Evolutionary conservation across 495 filamentous ascomycete genomes (phyloP), one percentile per base, ranked within the genome.

Genomic region (Talaromyces nanjingensis): DNA sequence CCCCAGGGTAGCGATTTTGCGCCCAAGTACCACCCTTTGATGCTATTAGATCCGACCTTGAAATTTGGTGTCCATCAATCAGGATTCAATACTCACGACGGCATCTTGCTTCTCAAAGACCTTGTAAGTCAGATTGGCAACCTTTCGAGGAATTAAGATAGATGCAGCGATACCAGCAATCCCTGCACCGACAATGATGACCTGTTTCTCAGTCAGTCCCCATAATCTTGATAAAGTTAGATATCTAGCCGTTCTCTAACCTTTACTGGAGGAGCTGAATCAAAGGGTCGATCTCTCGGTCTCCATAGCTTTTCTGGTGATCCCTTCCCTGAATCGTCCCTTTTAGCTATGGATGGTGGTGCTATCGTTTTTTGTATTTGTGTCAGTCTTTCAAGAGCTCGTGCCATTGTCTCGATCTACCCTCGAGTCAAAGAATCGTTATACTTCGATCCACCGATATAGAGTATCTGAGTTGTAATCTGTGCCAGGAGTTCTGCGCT

Each of bases 1-100:
- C 55, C n/a, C 55, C 55, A 18, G 55, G 55, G 25, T 58, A 58
- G 6, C 55, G 55, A 31, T 58, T 58, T 20, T 58, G 55, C 7
- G 55, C 55, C 55, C 55, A 58, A 18, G 55, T 58, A 58, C 55
- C 55, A 31, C 55, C 55, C 55, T 58, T 11, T 9, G 16, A 55
- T 24, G 9, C 9, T 11, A 55, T 34, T 34, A 34, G 33, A 34
- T 34, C 33, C 4, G 27, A 29, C 27, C 27, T 1, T 29, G 27
- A 29, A 34, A 8, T 11, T 34, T 34, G 9, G 7, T 34, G 39
- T 42, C 39, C 4, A 42, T 34, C 7, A 42, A 42, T 42, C 14
- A 42, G 12, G 14, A 42, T 4, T 42, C 16, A 14, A n/a, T 14
- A 58, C 55, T 18, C 25, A 58, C 55, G 3, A 58, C 55, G 16